phyloP scores from a whole-genome alignment of 305 asterid genomes.

The Petunia hybrid region DNA sequence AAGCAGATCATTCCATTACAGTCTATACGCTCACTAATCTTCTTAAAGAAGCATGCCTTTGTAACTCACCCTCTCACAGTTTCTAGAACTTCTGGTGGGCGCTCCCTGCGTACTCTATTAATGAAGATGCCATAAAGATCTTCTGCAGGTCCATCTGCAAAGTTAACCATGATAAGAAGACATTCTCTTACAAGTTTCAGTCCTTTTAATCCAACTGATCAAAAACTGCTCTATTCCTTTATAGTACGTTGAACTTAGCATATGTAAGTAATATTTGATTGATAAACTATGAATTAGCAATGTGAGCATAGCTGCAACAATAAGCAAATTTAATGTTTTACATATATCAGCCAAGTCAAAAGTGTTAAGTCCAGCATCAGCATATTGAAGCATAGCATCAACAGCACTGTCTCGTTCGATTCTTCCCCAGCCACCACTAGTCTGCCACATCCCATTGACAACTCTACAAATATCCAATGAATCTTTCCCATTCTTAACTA shows the following conservation, averaged over 20 bases:
- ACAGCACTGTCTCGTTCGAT: conserved; percentile 67
- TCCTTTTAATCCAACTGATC: not conserved
- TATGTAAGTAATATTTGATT: not conserved
- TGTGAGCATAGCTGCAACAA: conserved; percentile 16
- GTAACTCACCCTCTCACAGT: conserved; percentile 80
- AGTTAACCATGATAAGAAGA: conserved; percentile 20
- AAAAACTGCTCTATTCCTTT: conserved; percentile 16
- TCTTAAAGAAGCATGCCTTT: not conserved
- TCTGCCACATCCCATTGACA: conserved; percentile 90
- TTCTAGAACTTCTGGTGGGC: conserved; percentile 91
- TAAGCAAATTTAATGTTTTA: conserved; percentile 38
- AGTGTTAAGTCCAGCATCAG: conserved; percentile 79
- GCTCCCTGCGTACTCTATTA: conserved; percentile 92
- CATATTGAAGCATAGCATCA: conserved; percentile 72
- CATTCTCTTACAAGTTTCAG: not conserved
- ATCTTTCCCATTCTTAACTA: conserved; percentile 75
- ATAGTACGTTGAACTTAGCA: not conserved
- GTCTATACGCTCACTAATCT: not conserved
- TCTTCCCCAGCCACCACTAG: conserved; percentile 88
- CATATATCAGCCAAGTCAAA: conserved; percentile 93
- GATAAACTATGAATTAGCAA: conserved; percentile 22
- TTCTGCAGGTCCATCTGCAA: conserved; percentile 97
- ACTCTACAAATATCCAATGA: conserved; percentile 79
- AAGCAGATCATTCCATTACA: not conserved
- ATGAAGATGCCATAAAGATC: conserved; percentile 95